Percentiles rank a stretch among this genome's conserved stretches.
phyloP scores from a whole-genome alignment of 768 basidiomycete genomes.

The Lentinula aciculospora region DNA sequence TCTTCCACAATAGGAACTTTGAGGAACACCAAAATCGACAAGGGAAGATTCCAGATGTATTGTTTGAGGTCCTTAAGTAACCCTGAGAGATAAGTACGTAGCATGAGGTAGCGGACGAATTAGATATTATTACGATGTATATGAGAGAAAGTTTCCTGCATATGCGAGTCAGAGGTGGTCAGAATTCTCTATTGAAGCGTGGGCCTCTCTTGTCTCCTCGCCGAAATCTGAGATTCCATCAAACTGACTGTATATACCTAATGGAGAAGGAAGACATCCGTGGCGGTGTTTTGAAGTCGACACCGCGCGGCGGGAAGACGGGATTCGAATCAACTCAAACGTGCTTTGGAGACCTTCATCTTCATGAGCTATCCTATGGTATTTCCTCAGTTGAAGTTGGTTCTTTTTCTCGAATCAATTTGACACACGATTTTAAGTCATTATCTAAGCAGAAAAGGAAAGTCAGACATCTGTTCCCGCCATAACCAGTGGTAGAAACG shows the following conservation, averaged over 20 bases:
- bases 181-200: background rate
- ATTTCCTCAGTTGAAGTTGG: too few relatives aligned
- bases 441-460: too few relatives aligned
- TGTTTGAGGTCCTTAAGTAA: slow-evolving; percentile 24
- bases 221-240: background rate
- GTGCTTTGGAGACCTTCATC: too few relatives aligned
- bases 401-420: too few relatives aligned
- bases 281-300: background rate
- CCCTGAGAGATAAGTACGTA: background rate
- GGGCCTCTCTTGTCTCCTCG: background rate
- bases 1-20: background rate
- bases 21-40: slow-evolving; percentile 21
- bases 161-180: background rate
- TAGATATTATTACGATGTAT: background rate
- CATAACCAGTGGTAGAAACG: too few relatives aligned
- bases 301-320: too few relatives aligned
- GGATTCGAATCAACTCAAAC: too few relatives aligned
- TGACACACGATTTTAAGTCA: too few relatives aligned
- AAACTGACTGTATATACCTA: background rate
- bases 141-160: background rate
- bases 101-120: background rate
- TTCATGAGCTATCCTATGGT: too few relatives aligned
- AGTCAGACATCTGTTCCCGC: too few relatives aligned
- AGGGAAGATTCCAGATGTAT: slow-evolving; percentile 19
- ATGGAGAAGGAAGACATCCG: background rate